Conservation (phyloP, 805 yeast species). For the Candida silvicultrix region DNA sequence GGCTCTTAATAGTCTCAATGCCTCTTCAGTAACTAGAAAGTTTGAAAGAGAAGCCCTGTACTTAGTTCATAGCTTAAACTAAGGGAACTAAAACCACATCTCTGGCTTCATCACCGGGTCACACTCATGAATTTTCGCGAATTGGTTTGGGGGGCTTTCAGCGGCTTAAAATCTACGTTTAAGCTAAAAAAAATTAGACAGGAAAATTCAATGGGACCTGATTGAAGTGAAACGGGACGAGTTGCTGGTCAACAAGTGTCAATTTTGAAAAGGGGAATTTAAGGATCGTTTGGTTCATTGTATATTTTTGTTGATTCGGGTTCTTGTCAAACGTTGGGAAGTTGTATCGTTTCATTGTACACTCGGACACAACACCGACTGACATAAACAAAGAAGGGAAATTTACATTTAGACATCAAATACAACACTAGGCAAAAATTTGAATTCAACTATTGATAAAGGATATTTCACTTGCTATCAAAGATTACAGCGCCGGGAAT, state of each 20-base stretch:
- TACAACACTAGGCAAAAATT: no score
- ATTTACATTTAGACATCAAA: neutral
- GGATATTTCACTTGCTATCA: no score
- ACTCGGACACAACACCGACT: neutral
- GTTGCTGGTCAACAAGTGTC: neutral
- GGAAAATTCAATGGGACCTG: neutral
- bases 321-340: neutral
- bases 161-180: neutral
- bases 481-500: neutral
- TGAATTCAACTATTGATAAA: no score
- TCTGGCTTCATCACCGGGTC: neutral
- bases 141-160: neutral
- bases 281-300: neutral
- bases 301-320: neutral
- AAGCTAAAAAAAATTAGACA: neutral
- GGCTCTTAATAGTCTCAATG: neutral
- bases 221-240: neutral
- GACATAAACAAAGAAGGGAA: neutral
- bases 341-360: neutral
- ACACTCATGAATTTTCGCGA: neutral
- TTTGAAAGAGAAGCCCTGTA: no score
- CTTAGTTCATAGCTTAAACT: no score
- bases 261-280: no score
- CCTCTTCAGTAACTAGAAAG: no score
- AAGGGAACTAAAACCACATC: neutral